Conservation (phyloP, 805 yeast species). For the Ogataea degrootiae region DNA sequence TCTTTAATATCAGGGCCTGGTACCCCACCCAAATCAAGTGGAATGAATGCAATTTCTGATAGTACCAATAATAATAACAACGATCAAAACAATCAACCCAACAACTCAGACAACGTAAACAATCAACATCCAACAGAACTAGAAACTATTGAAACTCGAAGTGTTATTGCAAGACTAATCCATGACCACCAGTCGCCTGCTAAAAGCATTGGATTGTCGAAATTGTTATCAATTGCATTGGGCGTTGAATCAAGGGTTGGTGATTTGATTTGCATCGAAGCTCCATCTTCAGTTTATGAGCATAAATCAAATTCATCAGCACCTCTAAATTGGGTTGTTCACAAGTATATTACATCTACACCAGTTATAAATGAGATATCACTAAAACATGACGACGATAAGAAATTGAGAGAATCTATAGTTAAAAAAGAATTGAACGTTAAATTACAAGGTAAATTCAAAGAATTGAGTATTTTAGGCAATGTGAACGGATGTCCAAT, state of each 20-base stretch:
- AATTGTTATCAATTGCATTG: conserved; percentile 50
- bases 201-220: conserved; percentile 48
- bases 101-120: not conserved
- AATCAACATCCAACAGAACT: not conserved
- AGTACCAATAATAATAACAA: not conserved
- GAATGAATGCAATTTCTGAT: conserved; percentile 2
- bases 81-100: conserved; percentile 1
- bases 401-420: conserved; percentile 16
- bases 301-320: conserved; percentile 2
- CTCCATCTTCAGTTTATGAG: conserved; percentile 18
- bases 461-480: conserved; percentile 8
- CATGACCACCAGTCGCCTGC: conserved; percentile 31
- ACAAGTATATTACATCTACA: conserved; percentile 49
- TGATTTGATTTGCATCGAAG: conserved; percentile 45
- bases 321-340: conserved; percentile 41
- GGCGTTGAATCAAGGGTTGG: conserved; percentile 50
- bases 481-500: conserved; percentile 30
- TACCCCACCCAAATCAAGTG: conserved; percentile 23
- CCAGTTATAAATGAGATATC: conserved; percentile 29
- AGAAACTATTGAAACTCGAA: conserved; percentile 30
- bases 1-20: conserved; percentile 52
- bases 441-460: conserved; percentile 12
- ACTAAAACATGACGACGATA: conserved; percentile 28
- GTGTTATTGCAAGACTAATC: conserved; percentile 49
- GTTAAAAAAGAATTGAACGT: conserved; percentile 16